phyloP scores from a whole-genome alignment of 495 filamentous ascomycete genomes.

The Terfezia claveryi region DNA sequence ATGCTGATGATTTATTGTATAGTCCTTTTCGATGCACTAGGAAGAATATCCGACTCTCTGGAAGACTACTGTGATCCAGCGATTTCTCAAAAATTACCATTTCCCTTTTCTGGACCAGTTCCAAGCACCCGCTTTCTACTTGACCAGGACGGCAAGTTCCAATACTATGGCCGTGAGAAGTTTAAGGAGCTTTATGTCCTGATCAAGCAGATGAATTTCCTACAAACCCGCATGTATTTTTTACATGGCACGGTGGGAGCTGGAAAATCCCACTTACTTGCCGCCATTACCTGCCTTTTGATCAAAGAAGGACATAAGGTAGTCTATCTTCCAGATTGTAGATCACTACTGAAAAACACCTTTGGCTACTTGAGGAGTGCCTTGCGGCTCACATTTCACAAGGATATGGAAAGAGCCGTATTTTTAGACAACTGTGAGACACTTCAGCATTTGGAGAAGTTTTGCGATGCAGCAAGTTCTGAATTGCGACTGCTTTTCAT shows the following conservation, averaged over 20 bases:
- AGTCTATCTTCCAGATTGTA: not conserved
- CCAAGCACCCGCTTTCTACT: too few relatives aligned
- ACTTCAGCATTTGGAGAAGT: not conserved
- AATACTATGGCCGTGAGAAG: not conserved
- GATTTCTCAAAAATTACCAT: too few relatives aligned
- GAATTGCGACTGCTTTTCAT: not conserved
- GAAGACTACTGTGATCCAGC: too few relatives aligned
- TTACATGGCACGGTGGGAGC: not conserved
- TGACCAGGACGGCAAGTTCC: too few relatives aligned
- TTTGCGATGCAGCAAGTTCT: not conserved
- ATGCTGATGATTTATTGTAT: too few relatives aligned
- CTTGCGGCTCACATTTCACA: not conserved
- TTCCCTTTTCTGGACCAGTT: too few relatives aligned
- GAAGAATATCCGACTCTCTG: too few relatives aligned
- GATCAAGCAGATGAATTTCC: not conserved
- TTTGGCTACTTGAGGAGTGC: not conserved
- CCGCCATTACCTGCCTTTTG: not conserved
- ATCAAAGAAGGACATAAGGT: not conserved
- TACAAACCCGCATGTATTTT: not conserved
- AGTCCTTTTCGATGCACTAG: too few relatives aligned
- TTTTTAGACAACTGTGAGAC: not conserved
- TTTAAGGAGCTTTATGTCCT: not conserved
- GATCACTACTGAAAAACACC: not conserved
- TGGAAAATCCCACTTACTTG: not conserved
- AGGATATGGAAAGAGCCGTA: not conserved